These are phyloP conservation scores for Zoysia japonica DNA, from an alignment of 176 grass and related monocot species.

Conservation along the genomic window DNA sequence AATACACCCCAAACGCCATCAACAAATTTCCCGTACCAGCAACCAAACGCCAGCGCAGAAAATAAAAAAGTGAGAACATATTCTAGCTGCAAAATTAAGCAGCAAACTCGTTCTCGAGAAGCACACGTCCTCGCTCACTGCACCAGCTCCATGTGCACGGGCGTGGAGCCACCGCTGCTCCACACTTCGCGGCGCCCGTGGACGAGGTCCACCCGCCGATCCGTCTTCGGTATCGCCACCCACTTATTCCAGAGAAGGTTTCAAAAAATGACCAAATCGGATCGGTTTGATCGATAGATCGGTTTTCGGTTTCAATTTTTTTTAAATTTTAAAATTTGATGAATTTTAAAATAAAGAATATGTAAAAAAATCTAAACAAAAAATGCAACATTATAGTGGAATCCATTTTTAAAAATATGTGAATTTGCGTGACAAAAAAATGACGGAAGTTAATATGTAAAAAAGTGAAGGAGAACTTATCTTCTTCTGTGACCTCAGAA, in stretches of 20 bases:
- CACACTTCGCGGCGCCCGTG: slow-evolving; percentile 26
- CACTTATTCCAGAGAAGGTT: slow-evolving; percentile 12
- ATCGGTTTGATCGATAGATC: no score
- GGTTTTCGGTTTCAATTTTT: no score
- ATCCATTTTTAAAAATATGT: no score
- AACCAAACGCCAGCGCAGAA: background rate
- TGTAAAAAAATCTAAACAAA: no score
- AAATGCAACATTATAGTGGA: no score
- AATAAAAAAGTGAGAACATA: background rate
- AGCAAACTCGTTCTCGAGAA: slow-evolving; percentile 18
- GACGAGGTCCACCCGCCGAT: slow-evolving; percentile 35
- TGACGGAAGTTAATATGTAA: no score
- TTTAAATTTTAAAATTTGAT: no score
- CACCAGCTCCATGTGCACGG: slow-evolving; percentile 23
- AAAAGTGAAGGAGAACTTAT: no score
- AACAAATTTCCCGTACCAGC: background rate
- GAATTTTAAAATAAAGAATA: no score
- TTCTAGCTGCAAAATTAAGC: slow-evolving; percentile 41
- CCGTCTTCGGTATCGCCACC: slow-evolving; percentile 45
- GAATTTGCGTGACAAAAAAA: no score
- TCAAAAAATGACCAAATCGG: no score
- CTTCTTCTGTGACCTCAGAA: no score
- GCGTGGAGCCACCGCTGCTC: background rate
- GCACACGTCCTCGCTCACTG: background rate
- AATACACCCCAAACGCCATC: background rate